Evolutionary conservation across 2,329 filamentous ascomycete genomes (phyloP), one percentile per base, ranked within the genome.

Genomic region (Myriosclerotinia curreyana): DNA sequence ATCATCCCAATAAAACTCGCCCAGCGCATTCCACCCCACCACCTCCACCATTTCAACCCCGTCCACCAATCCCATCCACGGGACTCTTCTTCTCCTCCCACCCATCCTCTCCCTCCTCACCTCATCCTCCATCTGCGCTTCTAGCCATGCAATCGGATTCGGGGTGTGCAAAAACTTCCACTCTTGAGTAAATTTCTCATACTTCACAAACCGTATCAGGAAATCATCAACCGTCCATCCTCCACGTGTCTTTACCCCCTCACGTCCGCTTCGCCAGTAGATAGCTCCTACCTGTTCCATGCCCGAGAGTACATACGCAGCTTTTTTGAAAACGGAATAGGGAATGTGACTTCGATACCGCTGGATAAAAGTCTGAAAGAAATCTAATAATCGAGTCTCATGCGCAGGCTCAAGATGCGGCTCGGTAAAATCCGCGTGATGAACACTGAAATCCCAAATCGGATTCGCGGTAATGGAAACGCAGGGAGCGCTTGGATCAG

Each of bases 211-310:
- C 28, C 28, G 12, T 2, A 28, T 40, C 28, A 48, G 12, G 36
- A 58, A 58, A 48, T 48, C 54, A 58, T 58, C 54, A 1, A 46
- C 54, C 9, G 54, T 58, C 42, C 42, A 58, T 20, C 28, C 54
- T 17, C 12, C 20, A 1, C 22, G 28, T 12, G 28, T 58, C 20
- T 58, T 46, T 1, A 25, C 2, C 1, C 7, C 20, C 46, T 58
- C 54, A 1, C 14, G 20, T 15, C 42, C 42, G 6, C 28, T 34
- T 11, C 34, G 20, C 54, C 28, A 46, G 40, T 17, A 36, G 3
- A 46, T 34, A 2, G 40, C 54, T 15, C 54, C 25, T 2, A 46
- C 40, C 34, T 58, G 11, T 46, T 46, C 54, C 54, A 58, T 22
- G 2, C 40, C 54, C 54, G 28, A 31, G 20, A 58, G 40, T 22